Percentiles rank a stretch among this genome's conserved stretches.
These are phyloP conservation scores for Boletellus emodensis DNA, from an alignment of 768 basidiomycete genomes.

Conservation along the genomic window DNA sequence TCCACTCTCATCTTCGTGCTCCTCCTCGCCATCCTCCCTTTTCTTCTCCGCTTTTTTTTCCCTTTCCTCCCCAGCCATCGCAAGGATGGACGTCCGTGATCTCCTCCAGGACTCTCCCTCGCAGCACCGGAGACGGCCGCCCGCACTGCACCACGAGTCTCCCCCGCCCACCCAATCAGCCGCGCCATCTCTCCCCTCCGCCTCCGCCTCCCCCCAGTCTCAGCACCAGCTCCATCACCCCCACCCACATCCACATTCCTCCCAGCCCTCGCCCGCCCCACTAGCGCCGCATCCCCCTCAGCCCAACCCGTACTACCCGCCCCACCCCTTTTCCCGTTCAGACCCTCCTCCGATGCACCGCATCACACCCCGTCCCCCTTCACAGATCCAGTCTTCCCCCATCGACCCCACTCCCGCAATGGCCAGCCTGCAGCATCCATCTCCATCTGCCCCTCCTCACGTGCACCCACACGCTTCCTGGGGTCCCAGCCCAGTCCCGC, in stretches of 20 bases:
- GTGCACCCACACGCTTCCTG: constrained; percentile 30
- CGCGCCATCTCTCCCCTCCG: constrained; percentile 21
- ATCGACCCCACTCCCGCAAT: constrained; percentile 30
- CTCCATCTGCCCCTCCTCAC: constrained; percentile 29
- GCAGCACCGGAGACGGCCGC: constrained; percentile 41
- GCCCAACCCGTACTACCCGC: constrained; percentile 17
- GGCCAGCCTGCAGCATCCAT: constrained; percentile 32
- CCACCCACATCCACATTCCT: constrained; percentile 15
- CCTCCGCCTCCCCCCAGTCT: constrained; percentile 31
- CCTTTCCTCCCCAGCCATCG: neutral
- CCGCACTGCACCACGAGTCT: constrained; percentile 23
- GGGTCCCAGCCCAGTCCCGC: constrained; percentile 25
- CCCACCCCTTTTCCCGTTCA: constrained; percentile 14
- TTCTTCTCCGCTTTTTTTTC: neutral
- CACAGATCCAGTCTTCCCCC: constrained; percentile 25
- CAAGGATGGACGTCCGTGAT: constrained; percentile 61
- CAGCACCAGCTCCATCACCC: constrained; percentile 30
- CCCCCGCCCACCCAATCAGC: constrained; percentile 27
- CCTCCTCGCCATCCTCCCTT: constrained; percentile 6
- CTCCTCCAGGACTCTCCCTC: constrained; percentile 70
- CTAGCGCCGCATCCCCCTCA: constrained; percentile 24
- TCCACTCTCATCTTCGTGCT: constrained; percentile 23
- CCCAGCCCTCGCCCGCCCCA: constrained; percentile 4
- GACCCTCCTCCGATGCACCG: constrained; percentile 24
- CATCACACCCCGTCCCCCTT: constrained; percentile 31